phyloP scores from a whole-genome alignment of 1,284 basidiomycete species.

The Peniophora sp. region DNA sequence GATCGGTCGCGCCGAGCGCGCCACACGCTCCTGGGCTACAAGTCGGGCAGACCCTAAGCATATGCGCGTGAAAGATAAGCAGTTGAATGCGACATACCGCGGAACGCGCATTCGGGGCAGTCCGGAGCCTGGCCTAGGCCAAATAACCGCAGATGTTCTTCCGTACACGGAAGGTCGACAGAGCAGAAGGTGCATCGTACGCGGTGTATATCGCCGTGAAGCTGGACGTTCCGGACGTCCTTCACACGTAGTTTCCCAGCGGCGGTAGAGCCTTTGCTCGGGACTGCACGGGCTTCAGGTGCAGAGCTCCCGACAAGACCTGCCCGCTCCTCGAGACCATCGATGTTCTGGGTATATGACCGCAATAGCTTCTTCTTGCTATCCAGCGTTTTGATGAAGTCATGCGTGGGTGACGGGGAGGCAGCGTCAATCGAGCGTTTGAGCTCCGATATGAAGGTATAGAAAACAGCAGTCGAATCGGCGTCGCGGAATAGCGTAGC shows the following conservation, averaged over 20 bases:
- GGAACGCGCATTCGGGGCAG: slow-evolving; percentile 73
- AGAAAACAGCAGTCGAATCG: slow-evolving; percentile 84
- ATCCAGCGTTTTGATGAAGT: slow-evolving; percentile 82
- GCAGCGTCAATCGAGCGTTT: slow-evolving; percentile 77
- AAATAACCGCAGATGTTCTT: slow-evolving; percentile 57
- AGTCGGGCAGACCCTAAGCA: slow-evolving; percentile 8
- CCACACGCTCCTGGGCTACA: slow-evolving; percentile 68
- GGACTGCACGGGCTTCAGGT: slow-evolving; percentile 35
- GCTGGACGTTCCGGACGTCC: slow-evolving; percentile 77
- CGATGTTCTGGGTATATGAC: slow-evolving; percentile 94
- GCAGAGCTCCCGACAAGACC: slow-evolving; percentile 66
- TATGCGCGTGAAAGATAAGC: slow-evolving; percentile 4
- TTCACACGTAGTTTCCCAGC: slow-evolving; percentile 46
- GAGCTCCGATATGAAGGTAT: slow-evolving; percentile 89
- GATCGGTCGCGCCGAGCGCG: slow-evolving; percentile 72
- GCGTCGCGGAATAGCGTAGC: slow-evolving; percentile 80
- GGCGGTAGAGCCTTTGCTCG: slow-evolving; percentile 47
- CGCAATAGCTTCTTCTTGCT: slow-evolving; percentile 79
- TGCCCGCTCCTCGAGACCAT: slow-evolving; percentile 79
- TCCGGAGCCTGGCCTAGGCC: slow-evolving; percentile 64
- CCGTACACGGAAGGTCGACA: slow-evolving; percentile 60
- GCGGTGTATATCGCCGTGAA: slow-evolving; percentile 88
- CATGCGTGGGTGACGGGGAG: slow-evolving; percentile 80
- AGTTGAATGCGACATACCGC: slow-evolving; percentile 51
- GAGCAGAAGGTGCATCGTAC: slow-evolving; percentile 82